These are phyloP conservation scores for Botrytis elliptica DNA, from an alignment of 2,329 filamentous ascomycete genomes.

Conservation along the genomic window DNA sequence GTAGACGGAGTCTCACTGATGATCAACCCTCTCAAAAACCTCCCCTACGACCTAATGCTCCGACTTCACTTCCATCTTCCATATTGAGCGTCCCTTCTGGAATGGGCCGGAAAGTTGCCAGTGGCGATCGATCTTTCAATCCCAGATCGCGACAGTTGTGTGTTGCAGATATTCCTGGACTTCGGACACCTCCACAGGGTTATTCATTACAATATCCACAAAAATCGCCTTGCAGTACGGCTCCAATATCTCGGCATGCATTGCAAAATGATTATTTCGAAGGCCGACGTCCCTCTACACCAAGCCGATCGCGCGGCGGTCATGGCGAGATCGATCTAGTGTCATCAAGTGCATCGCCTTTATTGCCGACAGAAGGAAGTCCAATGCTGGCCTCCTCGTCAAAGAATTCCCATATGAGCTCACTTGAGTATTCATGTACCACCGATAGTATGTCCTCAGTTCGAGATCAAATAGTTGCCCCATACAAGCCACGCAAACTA, in stretches of 20 bases:
- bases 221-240: background rate
- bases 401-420: slow-evolving; percentile 25
- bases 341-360: background rate
- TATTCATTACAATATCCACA: background rate
- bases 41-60: slow-evolving; percentile 9
- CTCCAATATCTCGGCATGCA: background rate
- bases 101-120: background rate
- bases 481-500: slow-evolving; percentile 26
- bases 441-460: slow-evolving; percentile 23
- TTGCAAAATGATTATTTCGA: slow-evolving; percentile 1
- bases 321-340: background rate
- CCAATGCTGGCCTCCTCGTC: slow-evolving; percentile 4
- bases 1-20: background rate
- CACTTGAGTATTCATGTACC: slow-evolving; percentile 24
- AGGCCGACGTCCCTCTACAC: background rate
- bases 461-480: slow-evolving; percentile 20
- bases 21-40: background rate
- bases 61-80: background rate
- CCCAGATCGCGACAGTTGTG: slow-evolving; percentile 1
- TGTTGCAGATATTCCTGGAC: background rate
- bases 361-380: background rate
- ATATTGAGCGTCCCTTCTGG: background rate
- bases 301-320: background rate
- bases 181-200: slow-evolving; percentile 7
- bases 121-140: slow-evolving; percentile 4